Percentiles rank a stretch among this genome's conserved stretches.
These are phyloP conservation scores for Penicillium sumatraense DNA, from an alignment of 2,329 filamentous ascomycete genomes.

Conservation along the genomic window DNA sequence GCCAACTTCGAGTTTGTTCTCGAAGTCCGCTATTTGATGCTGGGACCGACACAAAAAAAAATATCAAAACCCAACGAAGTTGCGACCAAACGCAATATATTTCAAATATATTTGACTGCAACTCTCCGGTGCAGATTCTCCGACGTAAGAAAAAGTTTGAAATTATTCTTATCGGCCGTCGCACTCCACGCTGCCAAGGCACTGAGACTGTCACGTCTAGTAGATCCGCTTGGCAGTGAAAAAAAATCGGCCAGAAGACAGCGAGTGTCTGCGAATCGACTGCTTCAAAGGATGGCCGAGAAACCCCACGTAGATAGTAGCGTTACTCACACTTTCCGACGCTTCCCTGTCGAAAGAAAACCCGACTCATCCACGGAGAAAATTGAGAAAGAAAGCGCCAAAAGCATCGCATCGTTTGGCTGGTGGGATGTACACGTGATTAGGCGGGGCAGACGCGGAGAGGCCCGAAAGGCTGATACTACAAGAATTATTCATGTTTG, in stretches of 20 bases:
- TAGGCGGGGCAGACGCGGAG: conserved; percentile 23
- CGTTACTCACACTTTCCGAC: background rate
- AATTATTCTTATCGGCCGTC: conserved; percentile 19
- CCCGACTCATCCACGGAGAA: background rate
- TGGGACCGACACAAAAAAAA: background rate
- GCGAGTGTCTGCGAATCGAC: background rate
- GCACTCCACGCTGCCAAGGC: conserved; percentile 10
- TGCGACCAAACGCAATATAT: background rate
- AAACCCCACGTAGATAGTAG: background rate
- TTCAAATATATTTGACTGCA: background rate
- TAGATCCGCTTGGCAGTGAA: conserved; percentile 14
- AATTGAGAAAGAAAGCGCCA: background rate
- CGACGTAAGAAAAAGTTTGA: conserved; percentile 3
- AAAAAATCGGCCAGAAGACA: background rate
- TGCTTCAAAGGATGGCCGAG: background rate
- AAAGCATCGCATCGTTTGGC: background rate
- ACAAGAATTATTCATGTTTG: conserved; percentile 20
- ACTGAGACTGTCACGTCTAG: background rate
- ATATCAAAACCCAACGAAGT: background rate
- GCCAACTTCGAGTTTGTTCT: no score
- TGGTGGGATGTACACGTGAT: conserved; percentile 17
- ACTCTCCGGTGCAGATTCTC: background rate
- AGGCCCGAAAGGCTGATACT: conserved; percentile 16
- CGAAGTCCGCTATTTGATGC: background rate
- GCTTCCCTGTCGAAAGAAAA: background rate